Evolutionary conservation across 306 rosid species (phyloP), one percentile per base, ranked within the genome.

Genomic region (Vigna nakashimae): DNA sequence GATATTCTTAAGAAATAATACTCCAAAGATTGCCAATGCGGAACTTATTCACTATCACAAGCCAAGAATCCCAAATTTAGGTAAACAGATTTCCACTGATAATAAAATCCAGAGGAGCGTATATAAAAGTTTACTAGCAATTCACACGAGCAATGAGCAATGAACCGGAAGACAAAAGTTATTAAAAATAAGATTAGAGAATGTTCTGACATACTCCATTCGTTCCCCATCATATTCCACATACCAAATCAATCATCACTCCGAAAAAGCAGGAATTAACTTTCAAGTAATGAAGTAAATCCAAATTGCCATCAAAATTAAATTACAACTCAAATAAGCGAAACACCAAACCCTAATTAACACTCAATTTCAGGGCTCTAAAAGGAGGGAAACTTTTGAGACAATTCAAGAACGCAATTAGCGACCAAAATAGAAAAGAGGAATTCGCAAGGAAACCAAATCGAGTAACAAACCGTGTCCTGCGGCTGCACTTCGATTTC

Each of bases 401-500:
- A 45, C 15, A 45, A 45, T 45, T 45, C 15, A 45, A 45, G 50
- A 12, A 12, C 50, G 0, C 16, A 45, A 45, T 45, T 45, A 45
- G 15, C 15, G 5, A 45, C 15, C 14, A 0, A 12, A 45, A 11
- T 45, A 45, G 50, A 45, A 45, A 45, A 45, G 50, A 2, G 16
- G 13, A 45, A 11, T 12, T 45, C 0, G 50, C 1, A 45, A 11
- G 15, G 0, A 45, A 45, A 45, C 14, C 16, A 24, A 82, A 46
- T 58, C 14, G 15, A 4, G 58, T 42, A 22, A 49, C 85, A 26
- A 70, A 92, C 97, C 93, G 83, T 65, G 75, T 92, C 89, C 53
- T 83, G 70, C 18, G 91, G 85, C 48, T 86, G 79, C 68, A 88
- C 97, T 87, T 88, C 82, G 76, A 92, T 82, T 83, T 92, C 96